Evolutionary conservation across 2,329 filamentous ascomycete species (phyloP).

Genomic region (Neofusicoccum umdonicola): DNA sequence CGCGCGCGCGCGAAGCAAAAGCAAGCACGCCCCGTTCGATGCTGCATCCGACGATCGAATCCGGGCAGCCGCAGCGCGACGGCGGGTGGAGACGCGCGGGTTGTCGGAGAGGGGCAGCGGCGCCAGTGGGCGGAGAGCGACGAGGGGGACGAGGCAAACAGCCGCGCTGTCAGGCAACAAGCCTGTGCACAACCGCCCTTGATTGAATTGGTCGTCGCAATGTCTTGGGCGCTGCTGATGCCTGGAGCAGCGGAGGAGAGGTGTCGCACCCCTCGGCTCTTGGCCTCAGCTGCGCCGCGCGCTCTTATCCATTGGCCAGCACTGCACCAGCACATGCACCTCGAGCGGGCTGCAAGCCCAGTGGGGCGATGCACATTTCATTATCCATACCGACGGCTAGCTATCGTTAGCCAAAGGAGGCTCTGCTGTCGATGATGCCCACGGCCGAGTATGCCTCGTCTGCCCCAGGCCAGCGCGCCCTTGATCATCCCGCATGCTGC

Average conservation of each 20-base stretch:
- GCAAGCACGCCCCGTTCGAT: background rate
- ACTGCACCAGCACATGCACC: slow-evolving; percentile 12
- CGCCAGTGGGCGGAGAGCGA: background rate
- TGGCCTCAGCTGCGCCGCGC: slow-evolving; percentile 4
- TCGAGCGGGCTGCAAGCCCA: slow-evolving; percentile 1
- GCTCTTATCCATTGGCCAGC: slow-evolving; percentile 9
- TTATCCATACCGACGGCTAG: slow-evolving; percentile 14
- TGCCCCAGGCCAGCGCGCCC: background rate
- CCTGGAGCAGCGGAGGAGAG: background rate
- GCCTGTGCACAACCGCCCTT: slow-evolving; percentile 5
- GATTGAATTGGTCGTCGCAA: background rate
- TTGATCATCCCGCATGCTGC: slow-evolving; percentile 13
- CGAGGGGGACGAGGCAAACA: slow-evolving; percentile 10
- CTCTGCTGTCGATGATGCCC: slow-evolving; percentile 1
- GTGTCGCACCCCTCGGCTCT: background rate
- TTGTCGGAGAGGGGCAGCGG: background rate
- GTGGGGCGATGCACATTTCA: slow-evolving; percentile 14
- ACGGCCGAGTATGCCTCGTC: slow-evolving; percentile 8
- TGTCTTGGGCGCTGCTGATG: slow-evolving; percentile 14
- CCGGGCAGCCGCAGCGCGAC: background rate
- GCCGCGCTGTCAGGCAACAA: slow-evolving; percentile 1
- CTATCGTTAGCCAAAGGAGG: slow-evolving; percentile 13
- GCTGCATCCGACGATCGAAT: background rate
- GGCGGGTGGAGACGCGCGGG: slow-evolving; percentile 1
- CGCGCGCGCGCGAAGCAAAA: background rate